Evolutionary conservation across 345 rosid genomes (phyloP), one percentile per base, ranked within the genome.

Genomic region (Gossypium rotundifolium): DNA sequence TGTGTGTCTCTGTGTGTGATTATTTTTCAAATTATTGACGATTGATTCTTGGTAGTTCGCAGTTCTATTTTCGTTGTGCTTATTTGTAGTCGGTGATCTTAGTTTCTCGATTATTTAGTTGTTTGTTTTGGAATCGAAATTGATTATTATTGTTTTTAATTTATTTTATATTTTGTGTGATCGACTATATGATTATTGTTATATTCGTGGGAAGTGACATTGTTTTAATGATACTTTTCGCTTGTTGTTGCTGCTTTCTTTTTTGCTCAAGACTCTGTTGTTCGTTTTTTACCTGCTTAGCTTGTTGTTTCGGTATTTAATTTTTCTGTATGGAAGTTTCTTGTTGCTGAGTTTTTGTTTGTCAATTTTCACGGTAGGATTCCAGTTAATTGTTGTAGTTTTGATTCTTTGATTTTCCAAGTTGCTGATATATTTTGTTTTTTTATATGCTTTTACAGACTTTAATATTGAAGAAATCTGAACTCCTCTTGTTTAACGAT

Each of bases 401-500:
- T 29, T n/a, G 13, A 27, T 71, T 5, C 48, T 27, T 38, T 64
- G 23, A 17, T 17, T 38, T 59, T 20, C 23, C 59, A 9, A 33
- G 40, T 33, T 33, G 7, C 40, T 33, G 40, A 5, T 33, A 33
- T 33, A 5, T 33, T 5, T 5, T 8, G 25, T 9, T 18, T 55
- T 17, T 22, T 14, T 69, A 49, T 33, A 9, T 73, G 63, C 29
- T n/a, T 2, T 60, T 76, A 49, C 65, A 52, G 76, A 65, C n/a
- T n/a, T 68, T 55, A 67, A 74, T 42, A 33, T 71, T 73, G 48
- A 46, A 68, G 75, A 48, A 46, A 72, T 17, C 13, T 64, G n/a
- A 7, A 55, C 75, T 49, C 84, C 97, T 87, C 82, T 4, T 78
- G 18, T 25, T 57, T 7, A 38, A n/a, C 63, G 38, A 93, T 90